Evolutionary conservation across 306 rosid species (phyloP).

Genomic region (Mucuna pruriens): DNA sequence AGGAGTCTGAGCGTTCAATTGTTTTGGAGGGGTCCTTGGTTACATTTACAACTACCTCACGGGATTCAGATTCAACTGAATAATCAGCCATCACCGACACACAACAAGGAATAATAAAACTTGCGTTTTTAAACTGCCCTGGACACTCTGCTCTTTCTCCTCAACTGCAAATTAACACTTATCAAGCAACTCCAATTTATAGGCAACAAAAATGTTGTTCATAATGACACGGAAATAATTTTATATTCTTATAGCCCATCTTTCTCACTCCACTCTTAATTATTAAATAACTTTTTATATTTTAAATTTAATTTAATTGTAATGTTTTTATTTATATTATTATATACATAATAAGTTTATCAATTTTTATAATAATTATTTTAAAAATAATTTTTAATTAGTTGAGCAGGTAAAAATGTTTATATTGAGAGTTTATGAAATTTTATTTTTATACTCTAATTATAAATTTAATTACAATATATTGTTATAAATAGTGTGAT

Average conservation of each 20-base stretch:
- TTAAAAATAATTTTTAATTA: neutral
- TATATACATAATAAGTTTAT: too few species aligned
- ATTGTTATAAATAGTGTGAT: too few species aligned
- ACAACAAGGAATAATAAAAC: neutral
- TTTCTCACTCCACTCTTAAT: neutral
- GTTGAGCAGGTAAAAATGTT: too few species aligned
- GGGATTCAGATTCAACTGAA: conserved; percentile 47
- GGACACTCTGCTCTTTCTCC: neutral
- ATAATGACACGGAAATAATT: neutral
- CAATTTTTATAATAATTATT: too few species aligned
- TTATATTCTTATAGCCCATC: neutral
- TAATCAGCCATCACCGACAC: conserved; percentile 54
- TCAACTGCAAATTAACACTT: neutral
- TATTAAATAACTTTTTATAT: neutral
- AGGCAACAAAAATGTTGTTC: conserved; percentile 36
- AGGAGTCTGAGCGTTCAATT: conserved; percentile 11
- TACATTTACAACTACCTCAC: conserved; percentile 45
- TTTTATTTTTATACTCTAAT: too few species aligned
- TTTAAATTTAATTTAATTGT: neutral
- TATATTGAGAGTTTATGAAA: too few species aligned
- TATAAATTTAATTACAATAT: too few species aligned
- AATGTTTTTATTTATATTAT: too few species aligned
- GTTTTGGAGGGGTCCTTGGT: conserved; percentile 42
- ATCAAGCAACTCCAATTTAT: conserved; percentile 49
- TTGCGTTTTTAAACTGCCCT: neutral